Evolutionary conservation across 2,329 filamentous ascomycete genomes (phyloP), one percentile per base, ranked within the genome.

Genomic region (Aspergillus fumigatus): DNA sequence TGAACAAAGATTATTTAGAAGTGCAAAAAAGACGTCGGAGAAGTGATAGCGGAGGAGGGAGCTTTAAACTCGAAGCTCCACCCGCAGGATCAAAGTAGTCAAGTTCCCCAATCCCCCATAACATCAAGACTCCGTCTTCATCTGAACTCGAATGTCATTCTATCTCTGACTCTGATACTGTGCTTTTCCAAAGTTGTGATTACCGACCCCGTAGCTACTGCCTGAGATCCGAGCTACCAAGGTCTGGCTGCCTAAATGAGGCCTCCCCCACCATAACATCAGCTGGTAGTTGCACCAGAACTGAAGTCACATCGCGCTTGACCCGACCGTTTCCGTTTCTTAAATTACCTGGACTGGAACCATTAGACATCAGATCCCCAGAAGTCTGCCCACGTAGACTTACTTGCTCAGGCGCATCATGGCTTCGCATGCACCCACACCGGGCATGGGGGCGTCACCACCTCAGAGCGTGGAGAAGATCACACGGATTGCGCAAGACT

Each of bases 391-490:
- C 48, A 21, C 25, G 21, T 50, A 50, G 32, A 32, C 29, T 25
- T 49, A 3, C 26, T 32, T 40, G 29, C 40, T 52, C 50, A 57
- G 49, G 45, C 53, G 25, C 56, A 41, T 23, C 35, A 70, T 71
- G 70, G 61, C 66, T 55, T 65, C 62, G 35, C 59, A 65, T 52
- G 59, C 62, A 17, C 51, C 60, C 14, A 59, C 57, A 45, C 53
- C 65, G 45, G 68, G 71, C 67, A 69, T 73, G 65, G 74, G 65
- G 35, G 73, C 67, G 53, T 67, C 70, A 43, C 62, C 71, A 41
- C 92, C 92, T 43, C 77, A 88, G 74, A 92, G 81, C 62, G 82
- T 94, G 56, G 87, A 88, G 67, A 88, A 95, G 69, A 88, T 97
- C 58, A 84, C 87, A 10, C 80, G 83, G 29, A 85, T 87, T 64